These are phyloP conservation scores for Parietichytrium sp. DNA, from an alignment of 108 stramenopile genomes.

Conservation along the genomic window DNA sequence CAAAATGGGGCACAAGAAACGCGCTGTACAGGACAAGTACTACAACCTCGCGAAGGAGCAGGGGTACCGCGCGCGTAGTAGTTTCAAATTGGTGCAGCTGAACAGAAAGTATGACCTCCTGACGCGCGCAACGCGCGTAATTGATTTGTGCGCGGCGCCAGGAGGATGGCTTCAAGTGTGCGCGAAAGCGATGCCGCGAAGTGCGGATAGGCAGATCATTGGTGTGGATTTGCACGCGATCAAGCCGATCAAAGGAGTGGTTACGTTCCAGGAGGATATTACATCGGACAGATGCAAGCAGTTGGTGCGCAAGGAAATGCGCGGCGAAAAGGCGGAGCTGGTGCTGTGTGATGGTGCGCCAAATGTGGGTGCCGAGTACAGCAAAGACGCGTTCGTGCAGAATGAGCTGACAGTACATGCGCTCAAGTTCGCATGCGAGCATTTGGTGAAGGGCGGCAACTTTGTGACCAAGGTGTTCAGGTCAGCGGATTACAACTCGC, in stretches of 20 bases:
- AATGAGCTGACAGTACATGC: slow-evolving; percentile 92
- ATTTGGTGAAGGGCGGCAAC: slow-evolving; percentile 76
- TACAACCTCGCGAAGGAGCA: slow-evolving; percentile 93
- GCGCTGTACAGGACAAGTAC: slow-evolving; percentile 63
- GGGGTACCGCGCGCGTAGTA: slow-evolving; percentile 56
- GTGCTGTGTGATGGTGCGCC: slow-evolving; percentile 99
- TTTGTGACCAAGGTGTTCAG: slow-evolving; percentile 98
- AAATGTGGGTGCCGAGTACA: slow-evolving; percentile 95
- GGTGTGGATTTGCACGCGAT: slow-evolving; percentile 97
- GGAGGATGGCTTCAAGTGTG: slow-evolving; percentile 99
- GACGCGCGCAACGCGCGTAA: slow-evolving; percentile 66
- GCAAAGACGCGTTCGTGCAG: slow-evolving; percentile 95
- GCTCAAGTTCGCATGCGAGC: slow-evolving; percentile 89
- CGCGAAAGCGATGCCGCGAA: slow-evolving; percentile 67
- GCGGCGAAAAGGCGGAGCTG: slow-evolving; percentile 77
- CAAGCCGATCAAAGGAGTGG: slow-evolving; percentile 77
- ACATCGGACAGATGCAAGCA: slow-evolving; percentile 91
- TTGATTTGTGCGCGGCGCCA: slow-evolving; percentile 99
- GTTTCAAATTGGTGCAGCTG: slow-evolving; percentile 98
- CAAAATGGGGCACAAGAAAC: slow-evolving; percentile 46
- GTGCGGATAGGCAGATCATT: slow-evolving; percentile 66
- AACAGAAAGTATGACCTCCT: slow-evolving; percentile 91
- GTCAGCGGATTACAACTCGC: slow-evolving; percentile 87
- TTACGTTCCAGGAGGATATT: slow-evolving; percentile 90
- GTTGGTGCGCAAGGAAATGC: slow-evolving; percentile 70